A percentile compares a stretch with the other conserved stretches of the same genome.
These are phyloP conservation scores for Durusdinium trenchii DNA, from an alignment of 73 alveolate genomes.

Conservation along the genomic window DNA sequence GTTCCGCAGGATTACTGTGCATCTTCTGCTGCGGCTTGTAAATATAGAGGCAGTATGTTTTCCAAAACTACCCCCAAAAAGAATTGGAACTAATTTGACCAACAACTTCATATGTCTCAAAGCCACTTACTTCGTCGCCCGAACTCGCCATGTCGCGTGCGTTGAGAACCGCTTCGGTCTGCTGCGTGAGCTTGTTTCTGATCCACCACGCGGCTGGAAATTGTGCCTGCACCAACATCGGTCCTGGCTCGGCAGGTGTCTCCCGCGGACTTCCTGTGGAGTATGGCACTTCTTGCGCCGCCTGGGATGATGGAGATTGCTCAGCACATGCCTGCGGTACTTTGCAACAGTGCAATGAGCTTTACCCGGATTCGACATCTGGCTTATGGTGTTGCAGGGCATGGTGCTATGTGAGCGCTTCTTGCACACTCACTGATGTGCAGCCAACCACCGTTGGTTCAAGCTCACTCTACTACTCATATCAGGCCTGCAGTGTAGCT, in stretches of 20 bases:
- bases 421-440: not conserved
- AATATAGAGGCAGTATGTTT: no score
- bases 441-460: conserved; percentile 35
- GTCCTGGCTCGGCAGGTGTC: conserved; percentile 21
- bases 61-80: no score
- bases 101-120: no score
- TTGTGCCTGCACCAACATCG: conserved; percentile 20
- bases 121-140: no score
- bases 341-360: not conserved
- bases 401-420: conserved; percentile 42
- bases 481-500: not conserved
- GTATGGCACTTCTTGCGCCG: conserved; percentile 45
- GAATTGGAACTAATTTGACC: no score
- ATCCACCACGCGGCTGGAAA: not conserved
- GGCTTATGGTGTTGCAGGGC: conserved; percentile 50
- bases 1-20: no score
- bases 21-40: no score
- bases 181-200: no score
- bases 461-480: conserved; percentile 1
- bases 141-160: no score
- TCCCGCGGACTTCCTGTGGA: conserved; percentile 41
- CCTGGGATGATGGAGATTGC: conserved; percentile 45
- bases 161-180: no score
- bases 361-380: conserved; percentile 28
- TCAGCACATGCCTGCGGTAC: conserved; percentile 30